phyloP scores from a whole-genome alignment of 768 basidiomycete genomes.

The Suillus plorans region DNA sequence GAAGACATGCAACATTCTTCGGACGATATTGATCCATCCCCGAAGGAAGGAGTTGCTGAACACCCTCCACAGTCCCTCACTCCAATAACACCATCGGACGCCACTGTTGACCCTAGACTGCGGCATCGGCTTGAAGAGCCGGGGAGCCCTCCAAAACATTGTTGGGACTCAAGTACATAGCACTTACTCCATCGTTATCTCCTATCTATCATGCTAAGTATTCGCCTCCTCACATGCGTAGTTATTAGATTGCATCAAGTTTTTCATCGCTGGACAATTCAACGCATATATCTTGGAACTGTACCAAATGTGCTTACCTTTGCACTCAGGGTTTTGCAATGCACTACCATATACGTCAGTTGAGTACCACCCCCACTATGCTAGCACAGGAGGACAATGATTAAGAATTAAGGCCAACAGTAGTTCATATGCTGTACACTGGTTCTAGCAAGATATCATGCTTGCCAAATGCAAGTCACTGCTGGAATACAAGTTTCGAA shows the following conservation, averaged over 20 bases:
- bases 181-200: not conserved
- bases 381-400: not conserved
- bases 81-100: constrained; percentile 30
- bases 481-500: not conserved
- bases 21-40: constrained; percentile 30
- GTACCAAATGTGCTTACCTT: not conserved
- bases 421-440: not conserved
- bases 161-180: constrained; percentile 2
- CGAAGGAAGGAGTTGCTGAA: constrained; percentile 32
- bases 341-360: not conserved
- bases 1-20: constrained; percentile 28
- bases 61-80: constrained; percentile 29
- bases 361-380: not conserved
- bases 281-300: not conserved
- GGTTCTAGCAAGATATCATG: not conserved
- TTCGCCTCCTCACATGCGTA: not conserved
- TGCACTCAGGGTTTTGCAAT: not conserved
- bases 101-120: constrained; percentile 27
- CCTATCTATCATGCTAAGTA: constrained; percentile 4
- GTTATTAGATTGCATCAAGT: not conserved
- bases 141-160: constrained; percentile 25
- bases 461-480: not conserved
- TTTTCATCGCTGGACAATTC: not conserved
- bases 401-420: not conserved
- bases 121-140: constrained; percentile 31